Evolutionary conservation across 768 basidiomycete species (phyloP), one percentile per base, ranked within the genome.

Genomic region (Russula dissimulans): DNA sequence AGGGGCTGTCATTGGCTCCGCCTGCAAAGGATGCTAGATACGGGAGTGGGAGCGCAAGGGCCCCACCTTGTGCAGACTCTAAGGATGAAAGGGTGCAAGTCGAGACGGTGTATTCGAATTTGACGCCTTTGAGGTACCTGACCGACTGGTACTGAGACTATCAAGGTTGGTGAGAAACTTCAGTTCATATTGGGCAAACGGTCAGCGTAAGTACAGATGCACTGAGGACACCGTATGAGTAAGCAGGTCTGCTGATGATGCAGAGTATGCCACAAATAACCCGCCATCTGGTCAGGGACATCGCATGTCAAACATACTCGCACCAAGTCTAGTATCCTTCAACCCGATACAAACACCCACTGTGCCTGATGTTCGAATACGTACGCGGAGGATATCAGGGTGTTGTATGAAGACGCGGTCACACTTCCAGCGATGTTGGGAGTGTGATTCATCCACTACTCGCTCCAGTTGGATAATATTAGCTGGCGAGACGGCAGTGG

Each of bases 201-300:
- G 17, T 41, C 14, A 31, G 31, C 22, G 18, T n/a, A 46, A 46
- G 31, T 18, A 46, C n/a, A 9, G n/a, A 18, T 51, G 36, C 29
- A 50, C 48, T 44, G 14, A 44, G 22, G 38, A 29, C 10, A 29
- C 14, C 14, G 29, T 8, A 32, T 53, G 29, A 34, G 52, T 53
- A 53, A 53, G 39, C 34, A 10, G 36, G 60, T 61, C 49, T 46
- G 49, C 38, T 61, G 60, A 57, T 56, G 54, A 56, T 61, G 56
- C 44, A 55, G 38, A 38, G 56, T 29, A 26, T 26, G 56, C 42
- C 18, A 42, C 51, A 57, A 26, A 53, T 38, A 15, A 42, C 11
- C 18, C 18, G 17, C 18, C 22, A 49, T 32, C n/a, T 9, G 15
- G 26, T 42, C 22, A 52, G 49, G 53, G 39, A 42, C 22, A 17